These are phyloP conservation scores for Lachancea dasiensis DNA, from an alignment of 805 yeast genomes.

Conservation along the genomic window DNA sequence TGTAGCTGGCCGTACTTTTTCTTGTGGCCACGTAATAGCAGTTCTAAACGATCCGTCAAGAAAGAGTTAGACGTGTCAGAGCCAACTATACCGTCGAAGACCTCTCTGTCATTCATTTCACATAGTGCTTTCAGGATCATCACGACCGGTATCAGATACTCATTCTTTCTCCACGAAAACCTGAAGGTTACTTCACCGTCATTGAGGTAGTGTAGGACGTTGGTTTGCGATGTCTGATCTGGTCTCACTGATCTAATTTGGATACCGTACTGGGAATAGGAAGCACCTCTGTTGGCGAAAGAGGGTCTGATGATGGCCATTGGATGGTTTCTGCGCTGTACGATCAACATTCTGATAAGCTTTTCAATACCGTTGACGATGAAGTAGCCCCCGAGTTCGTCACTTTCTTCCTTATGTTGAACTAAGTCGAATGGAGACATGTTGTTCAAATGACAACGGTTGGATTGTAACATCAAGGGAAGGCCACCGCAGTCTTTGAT, in stretches of 20 bases:
- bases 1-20: slow-evolving; percentile 57
- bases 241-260: slow-evolving; percentile 93
- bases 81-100: slow-evolving; percentile 94
- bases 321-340: slow-evolving; percentile 95
- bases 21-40: slow-evolving; percentile 83
- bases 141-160: slow-evolving; percentile 86
- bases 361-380: slow-evolving; percentile 96
- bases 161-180: slow-evolving; percentile 95
- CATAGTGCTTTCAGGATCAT: slow-evolving; percentile 87
- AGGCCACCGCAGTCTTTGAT: slow-evolving; percentile 86
- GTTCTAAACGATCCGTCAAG: slow-evolving; percentile 95
- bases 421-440: slow-evolving; percentile 81
- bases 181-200: slow-evolving; percentile 97
- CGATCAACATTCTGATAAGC: slow-evolving; percentile 93
- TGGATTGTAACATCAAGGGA: slow-evolving; percentile 86
- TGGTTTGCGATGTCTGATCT: slow-evolving; percentile 96
- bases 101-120: slow-evolving; percentile 90
- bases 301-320: slow-evolving; percentile 97
- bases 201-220: slow-evolving; percentile 89
- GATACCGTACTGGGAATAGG: slow-evolving; percentile 84
- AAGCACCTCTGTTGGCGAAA: slow-evolving; percentile 87
- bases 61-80: slow-evolving; percentile 81
- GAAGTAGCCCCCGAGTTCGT: slow-evolving; percentile 95
- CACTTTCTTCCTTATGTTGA: slow-evolving; percentile 77
- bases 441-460: slow-evolving; percentile 85